Percentiles rank a stretch among this genome's conserved stretches.
Evolutionary conservation across 1,284 basidiomycete genomes (phyloP).

Genomic region (Athelia psychrophila): DNA sequence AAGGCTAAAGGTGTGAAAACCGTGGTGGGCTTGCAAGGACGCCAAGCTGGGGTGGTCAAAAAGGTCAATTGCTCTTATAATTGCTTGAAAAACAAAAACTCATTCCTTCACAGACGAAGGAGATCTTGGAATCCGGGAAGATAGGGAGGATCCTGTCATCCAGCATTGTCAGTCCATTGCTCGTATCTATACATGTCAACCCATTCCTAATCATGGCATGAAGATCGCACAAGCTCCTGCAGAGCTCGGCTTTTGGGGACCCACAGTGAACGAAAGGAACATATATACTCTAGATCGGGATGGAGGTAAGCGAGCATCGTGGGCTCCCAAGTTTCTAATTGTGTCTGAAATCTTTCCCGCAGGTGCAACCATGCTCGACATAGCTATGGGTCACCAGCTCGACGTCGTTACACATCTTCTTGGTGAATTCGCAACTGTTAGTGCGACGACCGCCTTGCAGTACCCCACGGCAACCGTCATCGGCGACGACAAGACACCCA

Average conservation of each 20-base stretch:
- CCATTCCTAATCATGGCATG: too few species aligned
- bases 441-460: constrained; percentile 19
- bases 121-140: background rate
- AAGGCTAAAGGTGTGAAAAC: constrained; percentile 26
- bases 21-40: constrained; percentile 31
- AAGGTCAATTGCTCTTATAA: constrained; percentile 21
- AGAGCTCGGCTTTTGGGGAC: background rate
- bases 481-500: constrained; percentile 8
- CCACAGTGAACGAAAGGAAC: background rate
- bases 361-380: constrained; percentile 25
- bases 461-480: constrained; percentile 26
- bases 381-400: constrained; percentile 28
- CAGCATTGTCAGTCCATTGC: background rate
- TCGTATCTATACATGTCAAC: too few species aligned
- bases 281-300: background rate
- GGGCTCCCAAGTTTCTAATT: background rate
- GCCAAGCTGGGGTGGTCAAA: constrained; percentile 19
- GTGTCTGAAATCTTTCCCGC: background rate
- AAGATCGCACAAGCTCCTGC: background rate
- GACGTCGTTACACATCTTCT: constrained; percentile 24
- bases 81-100: background rate
- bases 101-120: background rate
- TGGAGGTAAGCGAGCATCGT: background rate
- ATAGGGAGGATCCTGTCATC: background rate
- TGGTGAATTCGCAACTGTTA: constrained; percentile 29